These are phyloP conservation scores for Ogataea angusta DNA, from an alignment of 805 yeast species.

Conservation along the genomic window DNA sequence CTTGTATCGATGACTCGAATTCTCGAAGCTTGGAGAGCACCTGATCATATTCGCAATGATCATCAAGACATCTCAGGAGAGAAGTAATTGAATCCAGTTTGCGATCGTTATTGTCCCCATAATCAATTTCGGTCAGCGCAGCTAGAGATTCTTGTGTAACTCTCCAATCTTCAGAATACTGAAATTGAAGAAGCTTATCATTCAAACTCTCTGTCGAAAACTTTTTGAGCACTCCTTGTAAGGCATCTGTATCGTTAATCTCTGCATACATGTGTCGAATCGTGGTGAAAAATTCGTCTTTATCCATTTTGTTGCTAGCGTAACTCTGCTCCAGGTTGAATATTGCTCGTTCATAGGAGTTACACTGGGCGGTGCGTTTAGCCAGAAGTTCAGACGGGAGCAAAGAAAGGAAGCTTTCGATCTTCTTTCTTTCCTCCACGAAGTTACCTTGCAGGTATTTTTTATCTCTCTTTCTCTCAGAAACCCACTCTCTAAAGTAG, in stretches of 20 bases:
- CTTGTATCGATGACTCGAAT: slow-evolving; percentile 24
- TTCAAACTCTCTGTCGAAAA: slow-evolving; percentile 66
- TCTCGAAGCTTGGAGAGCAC: slow-evolving; percentile 49
- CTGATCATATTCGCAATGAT: slow-evolving; percentile 73
- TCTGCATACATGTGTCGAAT: slow-evolving; percentile 82
- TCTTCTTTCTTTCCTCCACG: slow-evolving; percentile 33
- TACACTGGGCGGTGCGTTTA: slow-evolving; percentile 73
- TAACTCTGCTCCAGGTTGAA: slow-evolving; percentile 78
- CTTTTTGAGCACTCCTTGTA: slow-evolving; percentile 77
- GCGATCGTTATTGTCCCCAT: slow-evolving; percentile 21
- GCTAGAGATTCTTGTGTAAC: slow-evolving; percentile 83
- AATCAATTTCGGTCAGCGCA: slow-evolving; percentile 47
- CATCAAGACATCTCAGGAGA: slow-evolving; percentile 65
- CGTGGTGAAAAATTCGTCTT: slow-evolving; percentile 42
- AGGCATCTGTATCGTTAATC: slow-evolving; percentile 84
- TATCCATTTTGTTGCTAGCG: slow-evolving; percentile 36
- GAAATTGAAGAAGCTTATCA: slow-evolving; percentile 78
- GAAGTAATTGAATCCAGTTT: slow-evolving; percentile 46
- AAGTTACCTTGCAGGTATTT: slow-evolving; percentile 16
- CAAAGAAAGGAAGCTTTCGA: slow-evolving; percentile 45
- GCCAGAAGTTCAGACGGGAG: slow-evolving; percentile 75
- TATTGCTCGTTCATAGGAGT: slow-evolving; percentile 83
- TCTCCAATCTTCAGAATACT: slow-evolving; percentile 82
- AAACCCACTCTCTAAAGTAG: slow-evolving; percentile 75
- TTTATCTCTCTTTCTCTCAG: slow-evolving; percentile 35